Percentiles rank a stretch among this genome's conserved stretches.
These are phyloP conservation scores for Colletotrichum sp. DNA, from an alignment of 2,329 filamentous ascomycete genomes.

Conservation along the genomic window DNA sequence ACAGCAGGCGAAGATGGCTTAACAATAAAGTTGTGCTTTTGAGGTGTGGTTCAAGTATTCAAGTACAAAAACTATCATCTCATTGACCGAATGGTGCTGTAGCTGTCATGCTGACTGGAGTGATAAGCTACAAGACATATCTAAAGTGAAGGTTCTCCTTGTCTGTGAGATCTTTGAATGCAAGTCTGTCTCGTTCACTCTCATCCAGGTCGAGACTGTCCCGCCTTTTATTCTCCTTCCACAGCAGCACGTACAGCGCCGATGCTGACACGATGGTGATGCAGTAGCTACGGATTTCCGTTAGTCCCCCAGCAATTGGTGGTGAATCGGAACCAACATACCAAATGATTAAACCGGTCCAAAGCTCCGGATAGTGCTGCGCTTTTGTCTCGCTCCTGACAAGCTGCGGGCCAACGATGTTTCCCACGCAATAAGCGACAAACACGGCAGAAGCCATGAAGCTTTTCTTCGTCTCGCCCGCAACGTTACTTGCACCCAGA, in stretches of 20 bases:
- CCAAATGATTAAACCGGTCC: constrained; percentile 62
- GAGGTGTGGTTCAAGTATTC: background rate
- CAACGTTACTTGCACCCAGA: constrained; percentile 50
- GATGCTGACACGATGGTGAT: background rate
- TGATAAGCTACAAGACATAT: background rate
- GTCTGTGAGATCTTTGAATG: background rate
- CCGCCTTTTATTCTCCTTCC: background rate
- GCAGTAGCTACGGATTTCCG: background rate
- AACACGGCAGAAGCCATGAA: constrained; percentile 64
- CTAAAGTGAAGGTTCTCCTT: background rate
- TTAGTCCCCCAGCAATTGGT: background rate
- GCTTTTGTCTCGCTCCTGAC: constrained; percentile 56
- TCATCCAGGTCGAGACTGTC: background rate
- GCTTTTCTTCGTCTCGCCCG: constrained; percentile 65
- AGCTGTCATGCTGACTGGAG: background rate
- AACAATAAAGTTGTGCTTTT: background rate
- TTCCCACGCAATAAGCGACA: constrained; percentile 63
- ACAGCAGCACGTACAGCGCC: background rate
- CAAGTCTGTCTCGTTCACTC: background rate
- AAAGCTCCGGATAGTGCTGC: constrained; percentile 61
- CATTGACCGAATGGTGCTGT: too few relatives aligned
- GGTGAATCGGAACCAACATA: constrained; percentile 27
- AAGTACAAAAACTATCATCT: background rate
- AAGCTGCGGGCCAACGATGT: constrained; percentile 63
- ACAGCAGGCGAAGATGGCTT: background rate